Evolutionary conservation across 768 basidiomycete species (phyloP).

Genomic region (Tricholoma matsutake): DNA sequence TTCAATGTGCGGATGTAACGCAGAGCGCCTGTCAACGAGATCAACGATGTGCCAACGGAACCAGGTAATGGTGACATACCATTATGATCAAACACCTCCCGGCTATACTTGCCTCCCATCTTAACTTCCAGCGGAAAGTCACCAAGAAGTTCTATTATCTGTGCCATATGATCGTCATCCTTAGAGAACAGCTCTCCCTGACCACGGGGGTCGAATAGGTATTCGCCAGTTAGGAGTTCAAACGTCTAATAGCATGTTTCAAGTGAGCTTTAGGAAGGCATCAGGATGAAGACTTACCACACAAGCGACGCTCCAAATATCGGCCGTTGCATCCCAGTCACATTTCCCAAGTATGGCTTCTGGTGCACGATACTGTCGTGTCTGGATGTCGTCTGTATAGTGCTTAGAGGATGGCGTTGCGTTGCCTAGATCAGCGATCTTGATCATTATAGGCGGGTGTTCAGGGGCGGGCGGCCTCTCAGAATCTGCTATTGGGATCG

Average conservation of each 20-base stretch:
- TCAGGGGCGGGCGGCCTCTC: conserved; percentile 11
- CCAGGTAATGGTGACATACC: conserved; percentile 36
- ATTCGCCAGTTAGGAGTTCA: conserved; percentile 88
- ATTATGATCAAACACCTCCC: conserved; percentile 77
- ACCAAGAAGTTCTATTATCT: conserved; percentile 89
- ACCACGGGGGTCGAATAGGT: conserved; percentile 86
- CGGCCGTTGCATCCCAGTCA: conserved; percentile 83
- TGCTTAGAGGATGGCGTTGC: conserved; percentile 89
- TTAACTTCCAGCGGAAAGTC: conserved; percentile 72
- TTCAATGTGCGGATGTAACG: conserved; percentile 75
- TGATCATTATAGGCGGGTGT: conserved; percentile 65
- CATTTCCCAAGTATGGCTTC: conserved; percentile 87
- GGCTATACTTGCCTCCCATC: conserved; percentile 80
- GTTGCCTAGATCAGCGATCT: conserved; percentile 94
- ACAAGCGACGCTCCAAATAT: conserved; percentile 92
- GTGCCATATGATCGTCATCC: conserved; percentile 95
- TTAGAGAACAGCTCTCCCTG: conserved; percentile 82
- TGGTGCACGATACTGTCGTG: conserved; percentile 93
- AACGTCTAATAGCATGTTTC: conserved; percentile 51
- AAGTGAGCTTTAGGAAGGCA: not conserved
- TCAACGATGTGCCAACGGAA: not conserved
- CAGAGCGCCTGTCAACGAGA: conserved; percentile 45
- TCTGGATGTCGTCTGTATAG: conserved; percentile 94
- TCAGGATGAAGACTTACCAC: conserved; percentile 46
- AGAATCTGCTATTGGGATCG: conserved; percentile 19